Conservation (phyloP, 2,329 filamentous ascomycete species). For the Pseudogymnoascus sp. region DNA sequence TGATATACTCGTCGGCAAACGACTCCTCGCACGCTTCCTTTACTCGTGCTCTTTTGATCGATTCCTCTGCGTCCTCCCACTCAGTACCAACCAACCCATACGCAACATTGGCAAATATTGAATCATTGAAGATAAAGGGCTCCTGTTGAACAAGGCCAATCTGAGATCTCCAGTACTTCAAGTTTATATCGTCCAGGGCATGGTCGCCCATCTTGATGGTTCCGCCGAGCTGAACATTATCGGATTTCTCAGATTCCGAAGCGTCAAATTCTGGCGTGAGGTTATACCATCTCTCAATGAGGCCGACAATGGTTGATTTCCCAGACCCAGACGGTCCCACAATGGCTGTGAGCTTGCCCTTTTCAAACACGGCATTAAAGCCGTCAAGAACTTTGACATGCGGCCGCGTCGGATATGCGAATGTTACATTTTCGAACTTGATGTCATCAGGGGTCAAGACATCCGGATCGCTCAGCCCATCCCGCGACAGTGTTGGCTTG, state of each 20-base stretch:
- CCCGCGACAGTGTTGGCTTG: constrained; percentile 30
- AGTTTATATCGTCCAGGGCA: constrained; percentile 49
- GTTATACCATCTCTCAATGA: constrained; percentile 67
- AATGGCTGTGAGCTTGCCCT: constrained; percentile 64
- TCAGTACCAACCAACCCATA: constrained; percentile 49
- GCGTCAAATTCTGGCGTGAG: constrained; percentile 47
- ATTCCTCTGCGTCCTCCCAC: constrained; percentile 46
- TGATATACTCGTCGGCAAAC: constrained; percentile 64
- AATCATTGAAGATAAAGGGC: constrained; percentile 60
- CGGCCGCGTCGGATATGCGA: constrained; percentile 63
- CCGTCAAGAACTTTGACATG: constrained; percentile 57
- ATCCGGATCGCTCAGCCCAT: constrained; percentile 41
- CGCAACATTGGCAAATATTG: constrained; percentile 56
- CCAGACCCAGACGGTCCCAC: constrained; percentile 67
- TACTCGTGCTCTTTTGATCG: constrained; percentile 52
- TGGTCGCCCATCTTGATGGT: constrained; percentile 47
- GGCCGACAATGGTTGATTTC: constrained; percentile 66
- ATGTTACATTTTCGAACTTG: constrained; percentile 57
- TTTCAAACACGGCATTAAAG: constrained; percentile 50
- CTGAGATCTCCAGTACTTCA: constrained; percentile 54
- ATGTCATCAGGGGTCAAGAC: constrained; percentile 48
- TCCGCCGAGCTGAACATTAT: constrained; percentile 41
- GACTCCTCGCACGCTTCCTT: constrained; percentile 58
- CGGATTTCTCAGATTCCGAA: constrained; percentile 22
- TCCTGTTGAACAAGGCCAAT: constrained; percentile 64